Percentiles rank a stretch among this genome's conserved stretches.
phyloP scores from a whole-genome alignment of 768 basidiomycete genomes.

The Boletus rubroflammeus region DNA sequence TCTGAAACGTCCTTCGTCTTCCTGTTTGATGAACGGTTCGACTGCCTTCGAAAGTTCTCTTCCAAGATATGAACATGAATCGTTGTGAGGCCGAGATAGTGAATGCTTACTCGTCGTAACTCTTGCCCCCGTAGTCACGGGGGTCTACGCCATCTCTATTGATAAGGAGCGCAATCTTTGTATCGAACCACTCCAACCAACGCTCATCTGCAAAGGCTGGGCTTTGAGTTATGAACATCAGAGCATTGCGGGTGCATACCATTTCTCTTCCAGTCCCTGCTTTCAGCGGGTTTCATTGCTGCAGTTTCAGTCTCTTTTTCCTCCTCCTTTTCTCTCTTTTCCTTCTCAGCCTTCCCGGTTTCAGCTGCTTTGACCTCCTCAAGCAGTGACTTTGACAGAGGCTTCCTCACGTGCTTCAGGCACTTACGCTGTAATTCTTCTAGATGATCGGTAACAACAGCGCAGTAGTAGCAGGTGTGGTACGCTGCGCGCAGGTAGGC shows the following conservation, averaged over 20 bases:
- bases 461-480: conserved; percentile 98
- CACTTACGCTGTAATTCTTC: conserved; percentile 97
- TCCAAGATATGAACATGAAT: conserved; percentile 14
- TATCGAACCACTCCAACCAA: conserved; percentile 88
- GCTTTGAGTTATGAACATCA: conserved; percentile 10
- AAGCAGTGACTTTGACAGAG: conserved; percentile 55
- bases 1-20: conserved; percentile 95
- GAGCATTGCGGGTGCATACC: conserved; percentile 40
- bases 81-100: conserved; percentile 2
- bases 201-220: conserved; percentile 58
- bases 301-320: conserved; percentile 37
- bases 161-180: conserved; percentile 78
- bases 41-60: conserved; percentile 82
- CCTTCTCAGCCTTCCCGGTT: conserved; percentile 42
- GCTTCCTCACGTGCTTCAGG: conserved; percentile 84
- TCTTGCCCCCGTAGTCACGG: conserved; percentile 85
- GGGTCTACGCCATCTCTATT: conserved; percentile 79
- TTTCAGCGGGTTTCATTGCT: conserved; percentile 38
- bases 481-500: conserved; percentile 90
- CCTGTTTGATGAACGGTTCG: conserved; percentile 83
- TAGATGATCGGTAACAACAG: conserved; percentile 84
- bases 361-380: conserved; percentile 62
- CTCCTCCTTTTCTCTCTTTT: conserved; percentile 45
- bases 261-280: conserved; percentile 57
- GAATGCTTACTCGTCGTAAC: conserved; percentile 76